Evolutionary conservation across 148 eudicot species (phyloP).

Genomic region (Drosera capensis): DNA sequence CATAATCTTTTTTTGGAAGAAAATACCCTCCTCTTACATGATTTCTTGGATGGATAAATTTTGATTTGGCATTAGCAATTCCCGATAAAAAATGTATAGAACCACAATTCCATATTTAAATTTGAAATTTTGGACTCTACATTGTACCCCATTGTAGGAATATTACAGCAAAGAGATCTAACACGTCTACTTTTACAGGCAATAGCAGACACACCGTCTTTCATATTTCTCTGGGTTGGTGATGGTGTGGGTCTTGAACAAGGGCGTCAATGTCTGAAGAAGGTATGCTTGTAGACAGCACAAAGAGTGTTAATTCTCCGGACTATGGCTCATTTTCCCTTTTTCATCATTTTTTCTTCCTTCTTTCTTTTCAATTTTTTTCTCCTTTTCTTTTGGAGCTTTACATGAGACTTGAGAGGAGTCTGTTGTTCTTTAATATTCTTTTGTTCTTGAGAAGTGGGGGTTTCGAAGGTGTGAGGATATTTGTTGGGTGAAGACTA

Average conservation of each 20-base stretch:
- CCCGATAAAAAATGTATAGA: no score
- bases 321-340: no score
- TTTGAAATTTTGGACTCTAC: no score
- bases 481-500: constrained; percentile 98
- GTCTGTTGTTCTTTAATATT: neutral
- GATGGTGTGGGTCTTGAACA: constrained; percentile 97
- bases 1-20: no score
- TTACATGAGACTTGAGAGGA: neutral
- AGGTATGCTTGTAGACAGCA: constrained; percentile 25
- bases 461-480: constrained; percentile 98
- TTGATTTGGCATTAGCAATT: no score
- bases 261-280: constrained; percentile 90
- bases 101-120: no score
- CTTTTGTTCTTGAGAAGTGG: constrained; percentile 41
- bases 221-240: constrained; percentile 97
- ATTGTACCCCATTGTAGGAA: no score
- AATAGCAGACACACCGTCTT: constrained; percentile 97
- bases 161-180: neutral
- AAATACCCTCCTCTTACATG: no score
- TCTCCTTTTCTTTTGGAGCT: no score
- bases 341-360: no score
- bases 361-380: no score
- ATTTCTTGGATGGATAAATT: no score
- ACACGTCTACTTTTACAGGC: constrained; percentile 32
- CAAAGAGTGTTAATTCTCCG: neutral